phyloP scores from a whole-genome alignment of 73 alveolate genomes.

The Effrenium voratum region DNA sequence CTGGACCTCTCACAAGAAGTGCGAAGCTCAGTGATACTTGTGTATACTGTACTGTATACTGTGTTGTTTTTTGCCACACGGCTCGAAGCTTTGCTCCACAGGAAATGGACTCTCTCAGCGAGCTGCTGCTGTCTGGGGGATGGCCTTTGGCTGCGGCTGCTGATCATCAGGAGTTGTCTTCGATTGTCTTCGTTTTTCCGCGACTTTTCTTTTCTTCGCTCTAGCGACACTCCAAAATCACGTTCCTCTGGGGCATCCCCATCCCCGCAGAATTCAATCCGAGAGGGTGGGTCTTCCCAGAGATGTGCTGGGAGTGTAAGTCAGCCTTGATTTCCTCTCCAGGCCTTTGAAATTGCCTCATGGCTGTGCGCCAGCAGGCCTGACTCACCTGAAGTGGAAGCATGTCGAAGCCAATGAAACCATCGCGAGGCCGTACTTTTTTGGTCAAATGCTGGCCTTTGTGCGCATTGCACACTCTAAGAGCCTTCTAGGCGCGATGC shows the following conservation, averaged over 20 bases:
- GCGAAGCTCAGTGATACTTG: background rate
- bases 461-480: background rate
- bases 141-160: constrained; percentile 5
- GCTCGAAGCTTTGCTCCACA: background rate
- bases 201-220: background rate
- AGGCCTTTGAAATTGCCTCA: constrained; percentile 60
- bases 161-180: constrained; percentile 41
- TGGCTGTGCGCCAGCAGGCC: no score
- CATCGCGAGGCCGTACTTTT: background rate
- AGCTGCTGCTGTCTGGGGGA: constrained; percentile 4
- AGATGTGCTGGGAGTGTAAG: background rate
- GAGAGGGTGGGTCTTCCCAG: background rate
- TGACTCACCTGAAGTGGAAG: no score
- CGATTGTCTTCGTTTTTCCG: background rate
- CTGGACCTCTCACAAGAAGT: background rate
- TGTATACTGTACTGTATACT: background rate
- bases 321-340: background rate
- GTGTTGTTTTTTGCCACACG: background rate
- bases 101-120: background rate
- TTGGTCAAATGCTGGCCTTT: background rate
- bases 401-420: background rate
- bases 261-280: background rate
- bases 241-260: background rate
- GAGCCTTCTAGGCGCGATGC: background rate
- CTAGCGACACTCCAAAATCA: no score